Conservation (phyloP, 805 yeast species). For the Myxozyma nipponensis region DNA sequence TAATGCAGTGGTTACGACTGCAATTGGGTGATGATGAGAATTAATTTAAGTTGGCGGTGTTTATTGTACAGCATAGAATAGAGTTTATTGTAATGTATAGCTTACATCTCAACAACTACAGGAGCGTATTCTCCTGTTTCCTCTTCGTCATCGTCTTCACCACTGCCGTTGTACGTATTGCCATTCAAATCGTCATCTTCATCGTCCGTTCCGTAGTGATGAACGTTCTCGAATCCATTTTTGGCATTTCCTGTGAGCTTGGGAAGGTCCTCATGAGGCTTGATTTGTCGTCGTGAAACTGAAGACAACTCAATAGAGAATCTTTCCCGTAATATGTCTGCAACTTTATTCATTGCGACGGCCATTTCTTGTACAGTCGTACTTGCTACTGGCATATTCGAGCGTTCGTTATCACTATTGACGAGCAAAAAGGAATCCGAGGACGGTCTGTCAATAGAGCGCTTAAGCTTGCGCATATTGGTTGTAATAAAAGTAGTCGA, state of each 20-base stretch:
- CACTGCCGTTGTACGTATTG: not conserved
- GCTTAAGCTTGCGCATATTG: slow-evolving; percentile 20
- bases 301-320: not conserved
- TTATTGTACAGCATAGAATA: not conserved
- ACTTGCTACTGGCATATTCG: not conserved
- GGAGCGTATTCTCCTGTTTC: slow-evolving; percentile 31
- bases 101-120: slow-evolving; percentile 26
- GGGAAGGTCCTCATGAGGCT: slow-evolving; percentile 15
- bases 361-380: not conserved
- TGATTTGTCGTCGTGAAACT: slow-evolving; percentile 3
- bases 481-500: slow-evolving; percentile 27
- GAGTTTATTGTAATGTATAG: not conserved
- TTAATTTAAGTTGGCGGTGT: not conserved
- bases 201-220: slow-evolving; percentile 30
- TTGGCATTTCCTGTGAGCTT: slow-evolving; percentile 5
- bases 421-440: not conserved
- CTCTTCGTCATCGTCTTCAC: slow-evolving; percentile 26
- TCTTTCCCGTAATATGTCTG: not conserved
- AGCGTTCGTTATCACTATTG: not conserved
- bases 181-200: slow-evolving; percentile 10
- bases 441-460: slow-evolving; percentile 1
- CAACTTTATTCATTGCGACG: not conserved
- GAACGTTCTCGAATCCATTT: slow-evolving; percentile 30
- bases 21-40: slow-evolving; percentile 11
- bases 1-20: slow-evolving; percentile 24